A percentile compares a stretch with the other conserved stretches of the same genome.
These are phyloP conservation scores for Rhynchosporium graminicola DNA, from an alignment of 2,329 filamentous ascomycete species.

Conservation along the genomic window DNA sequence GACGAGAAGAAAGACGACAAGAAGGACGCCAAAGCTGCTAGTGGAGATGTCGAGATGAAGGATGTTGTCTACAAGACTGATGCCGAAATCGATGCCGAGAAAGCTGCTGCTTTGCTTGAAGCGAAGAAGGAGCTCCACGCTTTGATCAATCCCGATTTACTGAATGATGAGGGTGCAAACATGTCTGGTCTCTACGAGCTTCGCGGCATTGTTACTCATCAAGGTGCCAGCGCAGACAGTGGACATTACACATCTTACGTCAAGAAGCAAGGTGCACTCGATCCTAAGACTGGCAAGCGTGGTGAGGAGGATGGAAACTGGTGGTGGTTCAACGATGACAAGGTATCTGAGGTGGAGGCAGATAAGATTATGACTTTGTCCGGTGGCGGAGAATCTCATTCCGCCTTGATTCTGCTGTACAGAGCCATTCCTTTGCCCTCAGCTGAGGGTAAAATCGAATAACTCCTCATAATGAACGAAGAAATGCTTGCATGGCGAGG, in stretches of 20 bases:
- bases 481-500: slow-evolving; percentile 24
- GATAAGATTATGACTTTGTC: slow-evolving; percentile 90
- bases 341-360: slow-evolving; percentile 84
- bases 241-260: slow-evolving; percentile 98
- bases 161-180: slow-evolving; percentile 79
- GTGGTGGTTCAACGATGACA: slow-evolving; percentile 99
- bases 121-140: slow-evolving; percentile 87
- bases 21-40: slow-evolving; percentile 48
- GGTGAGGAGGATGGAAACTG: slow-evolving; percentile 88
- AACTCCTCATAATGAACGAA: slow-evolving; percentile 15
- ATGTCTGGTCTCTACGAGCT: slow-evolving; percentile 95
- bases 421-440: slow-evolving; percentile 69
- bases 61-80: slow-evolving; percentile 77
- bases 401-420: slow-evolving; percentile 79
- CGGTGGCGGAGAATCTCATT: slow-evolving; percentile 86
- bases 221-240: slow-evolving; percentile 94
- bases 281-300: slow-evolving; percentile 74
- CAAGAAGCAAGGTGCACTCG: slow-evolving; percentile 79
- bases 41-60: slow-evolving; percentile 72
- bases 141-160: slow-evolving; percentile 73
- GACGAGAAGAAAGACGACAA: slow-evolving; percentile 46
- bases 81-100: slow-evolving; percentile 86
- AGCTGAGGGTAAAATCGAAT: slow-evolving; percentile 47
- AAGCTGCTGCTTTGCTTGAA: slow-evolving; percentile 68
- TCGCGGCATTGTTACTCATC: slow-evolving; percentile 90